Conservation (phyloP, 2,329 filamentous ascomycete species). For the Elsinoe batatas region DNA sequence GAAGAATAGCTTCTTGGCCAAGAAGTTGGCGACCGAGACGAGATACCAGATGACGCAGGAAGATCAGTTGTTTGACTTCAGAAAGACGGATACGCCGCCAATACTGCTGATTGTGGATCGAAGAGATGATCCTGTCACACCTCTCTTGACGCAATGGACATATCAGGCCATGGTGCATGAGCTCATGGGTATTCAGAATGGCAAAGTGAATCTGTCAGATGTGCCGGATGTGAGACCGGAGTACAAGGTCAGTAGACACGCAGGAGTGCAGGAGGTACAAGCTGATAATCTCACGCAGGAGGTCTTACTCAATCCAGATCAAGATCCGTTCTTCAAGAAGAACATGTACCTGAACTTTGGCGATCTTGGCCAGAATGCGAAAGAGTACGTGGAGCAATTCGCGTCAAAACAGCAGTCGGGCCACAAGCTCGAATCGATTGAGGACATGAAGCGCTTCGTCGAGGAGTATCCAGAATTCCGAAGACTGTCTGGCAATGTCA, state of each 20-base stretch:
- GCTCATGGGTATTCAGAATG: constrained; percentile 84
- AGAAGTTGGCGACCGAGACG: constrained; percentile 87
- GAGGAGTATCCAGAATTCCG: constrained; percentile 98
- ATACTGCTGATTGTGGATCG: constrained; percentile 85
- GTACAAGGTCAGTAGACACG: constrained; percentile 46
- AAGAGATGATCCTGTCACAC: constrained; percentile 88
- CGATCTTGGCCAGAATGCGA: constrained; percentile 89
- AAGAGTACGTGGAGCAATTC: constrained; percentile 98
- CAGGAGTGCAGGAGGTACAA: background rate
- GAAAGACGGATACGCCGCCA: constrained; percentile 86
- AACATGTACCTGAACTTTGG: constrained; percentile 99
- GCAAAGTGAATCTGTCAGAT: constrained; percentile 78
- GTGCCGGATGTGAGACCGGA: constrained; percentile 79
- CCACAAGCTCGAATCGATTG: constrained; percentile 91
- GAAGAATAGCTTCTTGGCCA: constrained; percentile 79
- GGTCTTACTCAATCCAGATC: constrained; percentile 89
- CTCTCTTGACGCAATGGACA: constrained; percentile 92
- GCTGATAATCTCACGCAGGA: constrained; percentile 39
- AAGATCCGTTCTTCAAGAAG: constrained; percentile 98
- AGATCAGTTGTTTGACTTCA: constrained; percentile 91
- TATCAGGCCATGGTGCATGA: constrained; percentile 99
- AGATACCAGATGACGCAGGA: constrained; percentile 91
- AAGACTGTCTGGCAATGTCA: constrained; percentile 93
- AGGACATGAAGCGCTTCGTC: constrained; percentile 98
- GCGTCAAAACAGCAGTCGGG: constrained; percentile 95